Evolutionary conservation across 1,139 yeast species (phyloP).

Genomic region (Trichomonascaceae sp.): DNA sequence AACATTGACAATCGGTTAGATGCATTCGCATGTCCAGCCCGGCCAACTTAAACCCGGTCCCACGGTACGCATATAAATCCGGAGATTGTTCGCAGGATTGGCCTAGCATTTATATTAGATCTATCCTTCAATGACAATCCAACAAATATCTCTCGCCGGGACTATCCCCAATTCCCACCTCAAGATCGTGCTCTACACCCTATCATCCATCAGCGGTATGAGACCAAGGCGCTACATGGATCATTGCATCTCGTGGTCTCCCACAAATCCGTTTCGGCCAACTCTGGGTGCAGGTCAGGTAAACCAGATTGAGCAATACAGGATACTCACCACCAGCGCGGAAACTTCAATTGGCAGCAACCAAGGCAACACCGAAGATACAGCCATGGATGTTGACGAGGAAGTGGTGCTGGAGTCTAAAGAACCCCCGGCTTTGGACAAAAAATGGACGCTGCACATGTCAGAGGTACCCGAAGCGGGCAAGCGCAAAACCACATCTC

Average conservation of each 20-base stretch:
- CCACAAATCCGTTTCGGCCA: slow-evolving; percentile 20
- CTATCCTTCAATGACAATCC: slow-evolving; percentile 25
- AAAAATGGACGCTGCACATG: slow-evolving; percentile 51
- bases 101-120: too few species aligned
- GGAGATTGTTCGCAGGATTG: too few species aligned
- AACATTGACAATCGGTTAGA: too few species aligned
- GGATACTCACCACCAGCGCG: slow-evolving; percentile 15
- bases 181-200: slow-evolving; percentile 22
- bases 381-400: not conserved
- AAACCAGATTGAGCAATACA: slow-evolving; percentile 25
- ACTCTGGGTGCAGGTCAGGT: slow-evolving; percentile 23
- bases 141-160: slow-evolving; percentile 24
- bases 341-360: slow-evolving; percentile 1
- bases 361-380: not conserved
- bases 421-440: slow-evolving; percentile 8
- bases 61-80: too few species aligned
- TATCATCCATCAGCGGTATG: slow-evolving; percentile 27
- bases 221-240: slow-evolving; percentile 16
- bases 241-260: slow-evolving; percentile 23
- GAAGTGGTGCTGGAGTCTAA: slow-evolving; percentile 1
- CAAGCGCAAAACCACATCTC: slow-evolving; percentile 49
- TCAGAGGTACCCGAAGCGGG: slow-evolving; percentile 86
- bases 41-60: too few species aligned
- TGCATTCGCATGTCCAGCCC: too few species aligned
- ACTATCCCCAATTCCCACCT: slow-evolving; percentile 20